Conservation (phyloP, 1,284 basidiomycete species). For the Ganoderma lingzhi region DNA sequence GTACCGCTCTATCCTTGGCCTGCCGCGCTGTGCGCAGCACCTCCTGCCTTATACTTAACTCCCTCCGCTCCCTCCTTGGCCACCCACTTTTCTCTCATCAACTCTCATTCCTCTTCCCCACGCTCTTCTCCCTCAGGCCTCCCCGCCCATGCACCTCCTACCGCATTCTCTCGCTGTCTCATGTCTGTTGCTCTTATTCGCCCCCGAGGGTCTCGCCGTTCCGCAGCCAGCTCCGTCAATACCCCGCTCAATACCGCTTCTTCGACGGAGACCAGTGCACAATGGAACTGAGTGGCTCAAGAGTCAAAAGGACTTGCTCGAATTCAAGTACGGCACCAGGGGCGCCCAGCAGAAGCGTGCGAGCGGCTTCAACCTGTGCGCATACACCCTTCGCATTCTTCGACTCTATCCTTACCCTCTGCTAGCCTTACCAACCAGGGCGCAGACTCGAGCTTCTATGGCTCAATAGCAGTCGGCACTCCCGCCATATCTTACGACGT, state of each 20-base stretch:
- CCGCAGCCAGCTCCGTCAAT: constrained; percentile 28
- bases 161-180: constrained; percentile 36
- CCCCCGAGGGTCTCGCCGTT: constrained; percentile 34
- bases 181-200: constrained; percentile 31
- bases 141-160: constrained; percentile 31
- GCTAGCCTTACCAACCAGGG: constrained; percentile 41
- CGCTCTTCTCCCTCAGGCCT: constrained; percentile 22
- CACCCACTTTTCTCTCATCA: constrained; percentile 13
- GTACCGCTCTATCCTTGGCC: constrained; percentile 31
- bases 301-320: constrained; percentile 36
- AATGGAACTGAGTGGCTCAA: constrained; percentile 33
- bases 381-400: not conserved
- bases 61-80: constrained; percentile 21
- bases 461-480: constrained; percentile 52
- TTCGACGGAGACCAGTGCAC: constrained; percentile 27
- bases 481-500: constrained; percentile 49
- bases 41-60: constrained; percentile 23
- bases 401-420: not conserved
- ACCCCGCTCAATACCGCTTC: constrained; percentile 35
- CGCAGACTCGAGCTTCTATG: constrained; percentile 47
- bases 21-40: constrained; percentile 33
- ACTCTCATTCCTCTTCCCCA: constrained; percentile 6
- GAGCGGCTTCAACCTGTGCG: constrained; percentile 42
- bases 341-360: constrained; percentile 35
- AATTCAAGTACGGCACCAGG: constrained; percentile 40